Evolutionary conservation across 345 rosid genomes (phyloP).

Genomic region (Adansonia digitata): DNA sequence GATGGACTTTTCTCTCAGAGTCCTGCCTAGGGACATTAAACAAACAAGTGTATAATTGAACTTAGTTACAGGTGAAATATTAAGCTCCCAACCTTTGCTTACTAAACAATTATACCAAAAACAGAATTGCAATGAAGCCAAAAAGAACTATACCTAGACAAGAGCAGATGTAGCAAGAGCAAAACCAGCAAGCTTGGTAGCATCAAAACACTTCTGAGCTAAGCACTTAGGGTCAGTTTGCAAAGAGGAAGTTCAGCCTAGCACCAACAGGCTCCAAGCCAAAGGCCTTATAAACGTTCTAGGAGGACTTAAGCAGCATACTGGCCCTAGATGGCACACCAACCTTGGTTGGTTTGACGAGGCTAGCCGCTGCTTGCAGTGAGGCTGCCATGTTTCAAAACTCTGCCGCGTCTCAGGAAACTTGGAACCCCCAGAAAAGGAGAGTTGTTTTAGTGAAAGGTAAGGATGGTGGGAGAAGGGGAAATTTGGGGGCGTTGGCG

Average conservation of each 20-base stretch:
- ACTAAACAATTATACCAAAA: neutral
- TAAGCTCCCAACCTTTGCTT: neutral
- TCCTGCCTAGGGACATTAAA: neutral
- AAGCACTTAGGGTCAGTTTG: slow-evolving; percentile 64
- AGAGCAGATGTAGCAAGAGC: slow-evolving; percentile 96
- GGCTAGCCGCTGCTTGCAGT: slow-evolving; percentile 83
- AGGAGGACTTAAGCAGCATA: slow-evolving; percentile 45
- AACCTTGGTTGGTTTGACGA: slow-evolving; percentile 69
- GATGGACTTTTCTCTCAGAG: too few species aligned
- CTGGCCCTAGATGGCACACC: slow-evolving; percentile 35
- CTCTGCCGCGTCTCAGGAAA: neutral
- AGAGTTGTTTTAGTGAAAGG: neutral
- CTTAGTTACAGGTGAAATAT: neutral
- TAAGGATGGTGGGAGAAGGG: neutral
- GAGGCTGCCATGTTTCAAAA: slow-evolving; percentile 62
- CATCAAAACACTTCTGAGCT: slow-evolving; percentile 64
- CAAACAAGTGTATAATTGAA: neutral
- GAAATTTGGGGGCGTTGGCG: slow-evolving; percentile 12
- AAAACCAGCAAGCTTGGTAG: slow-evolving; percentile 71
- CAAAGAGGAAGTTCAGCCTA: slow-evolving; percentile 68
- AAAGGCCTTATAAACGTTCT: slow-evolving; percentile 46
- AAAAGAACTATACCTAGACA: slow-evolving; percentile 52
- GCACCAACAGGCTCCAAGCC: slow-evolving; percentile 48
- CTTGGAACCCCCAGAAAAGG: neutral
- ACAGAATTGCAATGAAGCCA: neutral